Evolutionary conservation across 257 asterid species (phyloP).

Genomic region (Nicotiana benthamiana): DNA sequence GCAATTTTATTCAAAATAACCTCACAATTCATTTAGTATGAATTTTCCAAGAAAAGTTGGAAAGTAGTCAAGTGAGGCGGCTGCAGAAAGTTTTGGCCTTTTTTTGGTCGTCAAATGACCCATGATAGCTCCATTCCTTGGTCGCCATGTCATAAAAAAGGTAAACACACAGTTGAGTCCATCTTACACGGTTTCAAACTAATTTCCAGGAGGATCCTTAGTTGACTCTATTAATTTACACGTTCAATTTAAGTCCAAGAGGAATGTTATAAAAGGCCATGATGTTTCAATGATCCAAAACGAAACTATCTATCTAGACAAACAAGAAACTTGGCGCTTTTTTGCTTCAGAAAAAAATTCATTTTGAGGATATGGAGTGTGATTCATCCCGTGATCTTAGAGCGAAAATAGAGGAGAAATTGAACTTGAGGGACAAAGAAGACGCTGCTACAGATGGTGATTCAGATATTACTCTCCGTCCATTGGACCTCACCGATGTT

Average conservation of each 20-base stretch:
- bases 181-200: not conserved
- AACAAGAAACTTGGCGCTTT: not conserved
- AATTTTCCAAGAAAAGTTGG: not conserved
- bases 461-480: slow-evolving; percentile 44
- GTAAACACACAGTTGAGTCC: not conserved
- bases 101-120: not conserved
- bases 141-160: not conserved
- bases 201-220: not conserved
- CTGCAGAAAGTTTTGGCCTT: not conserved
- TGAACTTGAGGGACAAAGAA: not conserved
- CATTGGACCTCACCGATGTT: slow-evolving; percentile 42
- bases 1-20: too few species aligned
- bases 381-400: not conserved
- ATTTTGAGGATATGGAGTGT: not conserved
- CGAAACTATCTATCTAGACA: not conserved
- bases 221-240: not conserved
- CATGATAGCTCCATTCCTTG: not conserved
- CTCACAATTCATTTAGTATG: not conserved
- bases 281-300: not conserved
- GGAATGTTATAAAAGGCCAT: not conserved
- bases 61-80: slow-evolving; percentile 8
- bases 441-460: not conserved
- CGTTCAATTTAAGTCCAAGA: not conserved
- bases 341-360: not conserved
- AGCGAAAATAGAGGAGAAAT: not conserved